phyloP scores from a whole-genome alignment of 1,284 basidiomycete genomes.

The Agroathelia rolfsii region DNA sequence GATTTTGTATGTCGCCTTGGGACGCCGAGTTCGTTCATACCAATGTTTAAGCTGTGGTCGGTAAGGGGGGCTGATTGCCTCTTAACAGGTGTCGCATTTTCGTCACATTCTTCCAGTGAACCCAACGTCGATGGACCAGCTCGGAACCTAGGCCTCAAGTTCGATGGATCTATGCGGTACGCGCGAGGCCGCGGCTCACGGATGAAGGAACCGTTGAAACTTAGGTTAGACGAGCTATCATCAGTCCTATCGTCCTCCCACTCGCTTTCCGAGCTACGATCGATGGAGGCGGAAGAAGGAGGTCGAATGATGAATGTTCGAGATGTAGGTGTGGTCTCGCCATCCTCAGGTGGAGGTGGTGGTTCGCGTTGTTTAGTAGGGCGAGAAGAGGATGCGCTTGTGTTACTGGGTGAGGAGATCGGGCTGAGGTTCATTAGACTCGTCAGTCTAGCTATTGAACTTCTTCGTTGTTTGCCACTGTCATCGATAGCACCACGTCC shows the following conservation, averaged over 20 bases:
- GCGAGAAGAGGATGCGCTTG: no score
- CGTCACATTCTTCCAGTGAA: constrained; percentile 64
- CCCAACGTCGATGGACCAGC: constrained; percentile 39
- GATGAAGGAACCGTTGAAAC: constrained; percentile 18
- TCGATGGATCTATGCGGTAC: constrained; percentile 57
- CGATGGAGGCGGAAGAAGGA: no score
- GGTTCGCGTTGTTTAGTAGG: no score
- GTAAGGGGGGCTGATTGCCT: constrained; percentile 36
- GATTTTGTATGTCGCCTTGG: constrained; percentile 11
- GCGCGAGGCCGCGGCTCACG: constrained; percentile 37
- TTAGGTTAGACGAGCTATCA: constrained; percentile 41
- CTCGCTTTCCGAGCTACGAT: constrained; percentile 70
- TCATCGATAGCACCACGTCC: constrained; percentile 79
- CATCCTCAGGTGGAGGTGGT: constrained; percentile 15
- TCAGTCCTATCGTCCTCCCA: constrained; percentile 84
- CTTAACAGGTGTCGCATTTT: constrained; percentile 31
- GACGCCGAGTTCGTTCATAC: constrained; percentile 18
- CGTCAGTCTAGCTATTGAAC: no score
- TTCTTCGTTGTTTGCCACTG: no score
- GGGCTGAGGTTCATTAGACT: no score
- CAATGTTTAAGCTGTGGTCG: constrained; percentile 54
- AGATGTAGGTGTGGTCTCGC: constrained; percentile 21
- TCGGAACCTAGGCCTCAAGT: constrained; percentile 48
- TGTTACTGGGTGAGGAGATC: no score
- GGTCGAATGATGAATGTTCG: no score